Evolutionary conservation across 2,329 filamentous ascomycete genomes (phyloP).

Genomic region (Ophidiomyces ophidiicola): DNA sequence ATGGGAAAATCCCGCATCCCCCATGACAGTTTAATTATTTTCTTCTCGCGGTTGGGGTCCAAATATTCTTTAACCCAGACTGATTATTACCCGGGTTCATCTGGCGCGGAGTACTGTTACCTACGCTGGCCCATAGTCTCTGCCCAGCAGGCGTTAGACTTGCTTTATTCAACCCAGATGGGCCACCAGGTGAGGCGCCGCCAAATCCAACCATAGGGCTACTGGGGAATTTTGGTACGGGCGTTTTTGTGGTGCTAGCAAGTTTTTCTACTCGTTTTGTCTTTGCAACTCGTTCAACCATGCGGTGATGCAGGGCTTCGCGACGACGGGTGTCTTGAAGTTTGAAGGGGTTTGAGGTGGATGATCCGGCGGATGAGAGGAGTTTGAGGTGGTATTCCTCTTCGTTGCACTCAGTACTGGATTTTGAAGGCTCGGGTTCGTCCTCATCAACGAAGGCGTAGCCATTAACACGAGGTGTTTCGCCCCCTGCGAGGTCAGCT

Average conservation of each 20-base stretch:
- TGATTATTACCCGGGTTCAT: constrained; percentile 3
- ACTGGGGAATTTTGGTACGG: constrained; percentile 30
- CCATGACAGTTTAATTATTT: constrained; percentile 15
- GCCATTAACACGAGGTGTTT: constrained; percentile 83
- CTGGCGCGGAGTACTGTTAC: constrained; percentile 24
- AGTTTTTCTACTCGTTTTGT: constrained; percentile 53
- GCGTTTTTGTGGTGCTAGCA: constrained; percentile 47
- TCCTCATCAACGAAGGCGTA: constrained; percentile 88
- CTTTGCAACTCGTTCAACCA: constrained; percentile 70
- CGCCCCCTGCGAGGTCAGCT: constrained; percentile 48
- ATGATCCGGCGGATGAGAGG: constrained; percentile 23
- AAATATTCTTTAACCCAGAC: constrained; percentile 25
- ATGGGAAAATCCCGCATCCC: not conserved
- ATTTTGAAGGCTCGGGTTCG: constrained; percentile 29
- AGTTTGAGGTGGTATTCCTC: constrained; percentile 24
- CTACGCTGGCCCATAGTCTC: constrained; percentile 30
- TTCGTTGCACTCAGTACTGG: constrained; percentile 38
- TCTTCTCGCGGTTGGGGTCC: constrained; percentile 29
- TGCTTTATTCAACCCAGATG: constrained; percentile 20
- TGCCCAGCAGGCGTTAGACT: constrained; percentile 36
- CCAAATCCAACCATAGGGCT: constrained; percentile 29
- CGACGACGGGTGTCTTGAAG: constrained; percentile 61
- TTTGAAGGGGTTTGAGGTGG: constrained; percentile 63
- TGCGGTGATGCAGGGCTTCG: constrained; percentile 70
- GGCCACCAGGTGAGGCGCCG: constrained; percentile 19